Conservation (phyloP, 2,329 filamentous ascomycete species). For the Alternaria hordeiaustralica region DNA sequence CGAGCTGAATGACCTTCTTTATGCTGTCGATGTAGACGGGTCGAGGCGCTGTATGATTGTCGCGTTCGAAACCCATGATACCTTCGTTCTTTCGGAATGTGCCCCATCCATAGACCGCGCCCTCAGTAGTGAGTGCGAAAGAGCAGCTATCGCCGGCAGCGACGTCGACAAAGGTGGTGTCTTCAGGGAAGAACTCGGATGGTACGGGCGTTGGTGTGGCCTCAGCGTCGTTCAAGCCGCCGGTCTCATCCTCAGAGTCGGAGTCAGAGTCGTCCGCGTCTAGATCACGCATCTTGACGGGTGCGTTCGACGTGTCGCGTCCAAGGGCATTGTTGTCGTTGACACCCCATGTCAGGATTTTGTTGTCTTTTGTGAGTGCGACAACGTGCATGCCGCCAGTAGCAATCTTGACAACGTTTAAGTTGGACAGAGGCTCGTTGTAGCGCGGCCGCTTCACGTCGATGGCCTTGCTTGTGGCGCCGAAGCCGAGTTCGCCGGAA, state of each 20-base stretch:
- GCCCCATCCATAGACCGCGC: constrained; percentile 82
- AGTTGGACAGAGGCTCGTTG: constrained; percentile 65
- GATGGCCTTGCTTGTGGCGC: constrained; percentile 68
- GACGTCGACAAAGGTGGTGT: constrained; percentile 70
- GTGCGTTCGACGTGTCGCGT: constrained; percentile 70
- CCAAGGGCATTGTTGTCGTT: constrained; percentile 85
- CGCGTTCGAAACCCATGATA: constrained; percentile 67
- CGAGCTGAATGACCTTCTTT: constrained; percentile 69
- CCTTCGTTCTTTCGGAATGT: constrained; percentile 77
- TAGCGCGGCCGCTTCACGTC: constrained; percentile 78
- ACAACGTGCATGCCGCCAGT: constrained; percentile 83
- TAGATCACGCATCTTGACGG: constrained; percentile 65
- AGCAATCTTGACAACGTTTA: constrained; percentile 76
- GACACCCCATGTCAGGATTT: constrained; percentile 85
- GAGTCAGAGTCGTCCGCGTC: constrained; percentile 56
- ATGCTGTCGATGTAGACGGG: constrained; percentile 66
- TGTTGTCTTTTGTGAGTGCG: constrained; percentile 79
- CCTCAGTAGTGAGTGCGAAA: constrained; percentile 77
- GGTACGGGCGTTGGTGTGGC: constrained; percentile 69
- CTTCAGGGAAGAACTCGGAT: constrained; percentile 63
- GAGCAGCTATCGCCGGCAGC: constrained; percentile 76
- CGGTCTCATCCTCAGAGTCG: constrained; percentile 60
- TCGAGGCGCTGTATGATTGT: constrained; percentile 47
- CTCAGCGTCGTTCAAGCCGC: constrained; percentile 75
- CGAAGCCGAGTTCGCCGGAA: constrained; percentile 83